These are phyloP conservation scores for Harrya chromipes DNA, from an alignment of 768 basidiomycete species.

Conservation along the genomic window DNA sequence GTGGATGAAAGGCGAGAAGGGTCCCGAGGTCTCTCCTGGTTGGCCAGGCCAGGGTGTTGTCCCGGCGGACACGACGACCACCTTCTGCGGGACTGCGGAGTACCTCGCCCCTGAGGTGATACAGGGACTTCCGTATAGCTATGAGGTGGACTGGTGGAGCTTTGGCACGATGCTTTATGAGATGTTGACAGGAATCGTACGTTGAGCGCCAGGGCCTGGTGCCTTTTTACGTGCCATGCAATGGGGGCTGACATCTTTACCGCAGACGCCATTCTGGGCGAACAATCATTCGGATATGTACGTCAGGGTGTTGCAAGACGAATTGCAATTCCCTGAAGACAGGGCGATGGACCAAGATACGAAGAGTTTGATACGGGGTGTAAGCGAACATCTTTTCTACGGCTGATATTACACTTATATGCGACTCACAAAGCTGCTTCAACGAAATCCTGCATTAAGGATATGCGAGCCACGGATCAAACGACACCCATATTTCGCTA, in stretches of 20 bases:
- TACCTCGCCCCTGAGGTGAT: constrained; percentile 97
- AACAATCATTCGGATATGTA: constrained; percentile 96
- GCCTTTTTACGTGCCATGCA: constrained; percentile 11
- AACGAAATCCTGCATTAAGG: constrained; percentile 87
- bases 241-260: constrained; percentile 15
- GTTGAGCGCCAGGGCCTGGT: constrained; percentile 3
- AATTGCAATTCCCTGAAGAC: constrained; percentile 86
- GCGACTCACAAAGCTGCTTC: constrained; percentile 61
- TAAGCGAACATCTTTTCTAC: constrained; percentile 39
- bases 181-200: constrained; percentile 93
- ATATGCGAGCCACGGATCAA: constrained; percentile 94
- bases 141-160: constrained; percentile 98
- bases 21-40: constrained; percentile 48
- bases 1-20: constrained; percentile 72
- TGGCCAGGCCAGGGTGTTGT: constrained; percentile 57
- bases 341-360: constrained; percentile 93
- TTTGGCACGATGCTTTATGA: constrained; percentile 98
- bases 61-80: constrained; percentile 65
- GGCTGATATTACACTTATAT: constrained; percentile 8
- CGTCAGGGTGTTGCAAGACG: constrained; percentile 86
- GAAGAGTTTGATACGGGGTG: constrained; percentile 91
- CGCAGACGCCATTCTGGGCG: constrained; percentile 88
- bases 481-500: constrained; percentile 90
- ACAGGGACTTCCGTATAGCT: constrained; percentile 84
- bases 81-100: constrained; percentile 96